Evolutionary conservation across 257 asterid species (phyloP), one percentile per base, ranked within the genome.

Genomic region (Ocimum tenuiflorum): DNA sequence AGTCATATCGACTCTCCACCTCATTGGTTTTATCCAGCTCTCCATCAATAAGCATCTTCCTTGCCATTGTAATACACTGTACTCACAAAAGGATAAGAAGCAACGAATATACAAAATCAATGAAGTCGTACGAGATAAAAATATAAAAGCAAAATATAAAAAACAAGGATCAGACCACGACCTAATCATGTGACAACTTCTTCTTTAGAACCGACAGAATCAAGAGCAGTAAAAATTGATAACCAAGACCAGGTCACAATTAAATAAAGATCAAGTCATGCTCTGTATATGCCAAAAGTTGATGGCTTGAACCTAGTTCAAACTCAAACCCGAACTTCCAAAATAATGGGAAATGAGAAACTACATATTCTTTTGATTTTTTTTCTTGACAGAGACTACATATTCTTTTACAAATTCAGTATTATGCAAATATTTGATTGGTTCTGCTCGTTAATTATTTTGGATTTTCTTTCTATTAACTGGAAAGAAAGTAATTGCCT

Each of bases 41-140:
- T 18, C 89, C 97, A 76, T 91, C 96, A 72, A 76, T 77, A 68
- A 89, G 79, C 97, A 89, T 86, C 86, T 91, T 91, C 77, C 98
- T 84, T n/a, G 97, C 85, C 98, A 91, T 91, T 72, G 61, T 58
- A 57, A 49, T 63, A 65, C 33, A 51, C 92, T 81, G 66, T 6
- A 71, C 17, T 57, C 73, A 65, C 17, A 69, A 84, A 68, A 70
- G 22, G 7, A 41, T 60, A 64, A 69, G 54, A 68, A 36, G 63
- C 35, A 39, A 36, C 41, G 65, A 41, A 35, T n/a, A 18, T 17
- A 79, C 20, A 45, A 39, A 65, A 52, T 22, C 39, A 69, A 72
- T 51, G 35, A 65, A 29, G n/a, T 18, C 6, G 57, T 10, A 23
- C 49, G 60, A 45, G 6, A 49, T 50, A 57, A 47, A 22, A 41